Percentiles rank a stretch among this genome's conserved stretches.
Evolutionary conservation across 2,329 filamentous ascomycete species (phyloP).

Genomic region (Colletotrichum sp.): DNA sequence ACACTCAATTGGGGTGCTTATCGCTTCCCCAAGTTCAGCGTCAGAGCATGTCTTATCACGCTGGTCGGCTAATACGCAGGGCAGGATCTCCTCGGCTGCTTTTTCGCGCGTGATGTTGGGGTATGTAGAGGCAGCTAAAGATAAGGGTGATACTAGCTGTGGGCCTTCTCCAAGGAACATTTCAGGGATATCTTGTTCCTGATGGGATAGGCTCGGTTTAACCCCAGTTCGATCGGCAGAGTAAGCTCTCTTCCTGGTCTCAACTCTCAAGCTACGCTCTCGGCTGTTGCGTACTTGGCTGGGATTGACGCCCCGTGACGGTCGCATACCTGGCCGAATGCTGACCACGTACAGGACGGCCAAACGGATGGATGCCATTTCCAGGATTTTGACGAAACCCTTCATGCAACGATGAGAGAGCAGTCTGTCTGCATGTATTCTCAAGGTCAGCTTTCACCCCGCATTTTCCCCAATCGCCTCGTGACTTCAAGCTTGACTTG

Average conservation of each 20-base stretch:
- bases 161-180: background rate
- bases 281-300: background rate
- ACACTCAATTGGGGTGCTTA: background rate
- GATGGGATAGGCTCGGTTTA: background rate
- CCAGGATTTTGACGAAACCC: background rate
- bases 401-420: background rate
- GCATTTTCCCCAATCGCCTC: background rate
- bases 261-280: background rate
- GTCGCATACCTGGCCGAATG: background rate
- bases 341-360: background rate
- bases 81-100: background rate
- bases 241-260: background rate
- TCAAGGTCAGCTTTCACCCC: background rate
- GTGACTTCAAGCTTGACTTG: background rate
- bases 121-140: background rate
- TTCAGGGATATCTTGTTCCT: background rate
- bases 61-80: background rate
- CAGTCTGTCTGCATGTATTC: background rate
- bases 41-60: background rate
- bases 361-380: background rate
- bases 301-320: background rate
- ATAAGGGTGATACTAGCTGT: background rate
- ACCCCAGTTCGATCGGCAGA: background rate
- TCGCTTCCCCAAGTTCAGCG: background rate
- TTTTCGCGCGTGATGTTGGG: background rate